A percentile compares a stretch with the other conserved stretches of the same genome.
These are phyloP conservation scores for Nitzschia sp. DNA, from an alignment of 108 stramenopile genomes.

Conservation along the genomic window DNA sequence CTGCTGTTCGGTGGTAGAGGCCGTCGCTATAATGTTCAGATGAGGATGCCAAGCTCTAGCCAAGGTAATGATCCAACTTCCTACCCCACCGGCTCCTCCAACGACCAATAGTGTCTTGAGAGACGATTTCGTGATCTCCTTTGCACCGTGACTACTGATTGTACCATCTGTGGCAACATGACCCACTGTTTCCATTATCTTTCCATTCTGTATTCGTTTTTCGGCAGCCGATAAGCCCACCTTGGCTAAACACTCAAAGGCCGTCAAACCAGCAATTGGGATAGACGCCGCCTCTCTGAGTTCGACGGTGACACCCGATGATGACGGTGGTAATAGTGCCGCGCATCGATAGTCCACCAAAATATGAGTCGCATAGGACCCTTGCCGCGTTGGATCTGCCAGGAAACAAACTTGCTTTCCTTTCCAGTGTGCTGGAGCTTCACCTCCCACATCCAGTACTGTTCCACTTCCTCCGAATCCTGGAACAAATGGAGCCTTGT, in stretches of 20 bases:
- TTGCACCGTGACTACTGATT: background rate
- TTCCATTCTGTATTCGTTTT: background rate
- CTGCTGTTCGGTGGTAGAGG: conserved; percentile 25
- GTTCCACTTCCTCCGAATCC: conserved; percentile 51
- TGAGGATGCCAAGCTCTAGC: conserved; percentile 37
- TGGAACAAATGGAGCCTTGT: conserved; percentile 30
- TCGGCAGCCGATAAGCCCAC: conserved; percentile 19
- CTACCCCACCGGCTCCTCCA: conserved; percentile 57
- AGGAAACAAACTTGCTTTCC: conserved; percentile 40
- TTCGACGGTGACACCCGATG: background rate
- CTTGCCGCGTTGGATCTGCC: conserved; percentile 35
- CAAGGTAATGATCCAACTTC: conserved; percentile 41
- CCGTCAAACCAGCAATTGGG: conserved; percentile 50
- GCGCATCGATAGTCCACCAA: conserved; percentile 40
- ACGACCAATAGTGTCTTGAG: conserved; percentile 34
- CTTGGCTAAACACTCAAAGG: conserved; percentile 48
- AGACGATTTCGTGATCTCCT: background rate
- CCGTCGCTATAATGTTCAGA: conserved; percentile 43
- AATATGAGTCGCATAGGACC: conserved; percentile 45
- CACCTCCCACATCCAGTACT: conserved; percentile 17
- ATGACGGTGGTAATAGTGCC: conserved; percentile 27
- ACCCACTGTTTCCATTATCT: conserved; percentile 4
- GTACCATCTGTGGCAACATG: background rate
- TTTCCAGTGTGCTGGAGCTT: conserved; percentile 3
- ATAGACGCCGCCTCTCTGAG: conserved; percentile 36